These are phyloP conservation scores for Saccharomycopsis fermentans DNA, from an alignment of 805 yeast genomes.

Conservation along the genomic window DNA sequence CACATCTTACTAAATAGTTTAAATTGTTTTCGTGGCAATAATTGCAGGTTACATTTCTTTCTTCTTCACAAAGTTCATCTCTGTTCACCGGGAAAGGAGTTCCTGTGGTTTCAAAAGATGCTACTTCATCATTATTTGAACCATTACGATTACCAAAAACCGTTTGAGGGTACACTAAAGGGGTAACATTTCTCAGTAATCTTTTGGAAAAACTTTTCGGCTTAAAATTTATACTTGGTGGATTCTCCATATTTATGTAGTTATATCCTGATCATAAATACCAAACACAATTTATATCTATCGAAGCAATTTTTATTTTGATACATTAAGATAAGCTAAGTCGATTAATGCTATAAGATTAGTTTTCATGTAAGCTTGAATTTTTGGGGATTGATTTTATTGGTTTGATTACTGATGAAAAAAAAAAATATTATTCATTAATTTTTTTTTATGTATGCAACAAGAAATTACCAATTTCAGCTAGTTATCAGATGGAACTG, in stretches of 20 bases:
- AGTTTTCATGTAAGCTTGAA: too few relatives aligned
- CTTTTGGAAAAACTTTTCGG: slow-evolving; percentile 17
- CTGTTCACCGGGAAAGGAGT: neutral
- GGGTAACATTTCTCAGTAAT: slow-evolving; percentile 8
- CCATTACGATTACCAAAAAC: neutral
- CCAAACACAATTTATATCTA: too few relatives aligned
- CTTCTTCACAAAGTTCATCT: neutral
- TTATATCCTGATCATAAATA: neutral
- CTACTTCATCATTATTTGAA: too few relatives aligned
- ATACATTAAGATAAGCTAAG: too few relatives aligned
- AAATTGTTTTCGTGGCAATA: slow-evolving; percentile 15
- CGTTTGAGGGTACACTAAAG: neutral
- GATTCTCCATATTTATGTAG: neutral
- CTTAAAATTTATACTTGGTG: slow-evolving; percentile 7
- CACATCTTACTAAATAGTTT: slow-evolving; percentile 13
- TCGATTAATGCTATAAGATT: too few relatives aligned
- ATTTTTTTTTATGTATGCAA: too few relatives aligned
- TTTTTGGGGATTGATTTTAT: neutral
- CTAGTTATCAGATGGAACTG: too few relatives aligned
- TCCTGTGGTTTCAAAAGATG: too few relatives aligned
- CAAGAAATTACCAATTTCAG: too few relatives aligned
- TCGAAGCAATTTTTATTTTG: too few relatives aligned
- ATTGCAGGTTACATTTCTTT: slow-evolving; percentile 2
- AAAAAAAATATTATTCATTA: neutral
- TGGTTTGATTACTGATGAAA: neutral